A percentile compares a stretch with the other conserved stretches of the same genome.
Conservation (phyloP, 2,329 filamentous ascomycete genomes). For the Fusarium tanahbumbuense region DNA sequence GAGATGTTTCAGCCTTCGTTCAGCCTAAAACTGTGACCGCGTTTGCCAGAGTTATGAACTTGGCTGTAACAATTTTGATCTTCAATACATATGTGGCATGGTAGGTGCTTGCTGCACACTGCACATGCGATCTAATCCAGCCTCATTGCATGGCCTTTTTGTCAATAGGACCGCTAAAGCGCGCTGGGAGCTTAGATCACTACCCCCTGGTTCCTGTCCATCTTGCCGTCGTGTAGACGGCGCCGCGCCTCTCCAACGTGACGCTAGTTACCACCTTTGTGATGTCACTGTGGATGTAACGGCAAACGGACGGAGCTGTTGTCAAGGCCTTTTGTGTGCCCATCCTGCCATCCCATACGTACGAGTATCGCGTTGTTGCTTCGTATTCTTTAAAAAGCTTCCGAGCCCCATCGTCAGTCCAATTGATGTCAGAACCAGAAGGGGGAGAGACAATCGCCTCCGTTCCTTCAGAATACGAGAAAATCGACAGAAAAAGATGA, state of each 20-base stretch:
- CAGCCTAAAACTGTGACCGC: neutral
- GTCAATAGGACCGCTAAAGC: constrained; percentile 7
- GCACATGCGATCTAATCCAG: constrained; percentile 5
- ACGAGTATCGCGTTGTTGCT: constrained; percentile 15
- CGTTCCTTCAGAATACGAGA: constrained; percentile 40
- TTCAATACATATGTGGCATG: constrained; percentile 1
- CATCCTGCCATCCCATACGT: neutral
- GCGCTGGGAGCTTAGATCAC: constrained; percentile 2
- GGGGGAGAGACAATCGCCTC: constrained; percentile 14
- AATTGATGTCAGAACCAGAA: constrained; percentile 5
- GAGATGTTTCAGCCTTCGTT: constrained; percentile 34
- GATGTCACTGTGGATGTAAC: constrained; percentile 42
- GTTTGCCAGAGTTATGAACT: neutral
- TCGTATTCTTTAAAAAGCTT: constrained; percentile 36
- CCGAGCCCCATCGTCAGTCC: constrained; percentile 8
- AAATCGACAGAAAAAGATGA: constrained; percentile 38
- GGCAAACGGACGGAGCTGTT: constrained; percentile 12
- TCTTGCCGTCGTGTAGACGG: constrained; percentile 22
- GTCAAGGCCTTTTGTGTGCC: neutral
- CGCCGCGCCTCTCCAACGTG: constrained; percentile 24
- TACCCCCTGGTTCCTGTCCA: constrained; percentile 26
- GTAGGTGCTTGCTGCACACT: constrained; percentile 2
- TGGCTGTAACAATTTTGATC: constrained; percentile 22
- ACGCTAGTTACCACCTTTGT: constrained; percentile 22
- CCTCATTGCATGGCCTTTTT: constrained; percentile 29